Evolutionary conservation across 1,284 basidiomycete genomes (phyloP).

Genomic region (Termitomyces sp.): DNA sequence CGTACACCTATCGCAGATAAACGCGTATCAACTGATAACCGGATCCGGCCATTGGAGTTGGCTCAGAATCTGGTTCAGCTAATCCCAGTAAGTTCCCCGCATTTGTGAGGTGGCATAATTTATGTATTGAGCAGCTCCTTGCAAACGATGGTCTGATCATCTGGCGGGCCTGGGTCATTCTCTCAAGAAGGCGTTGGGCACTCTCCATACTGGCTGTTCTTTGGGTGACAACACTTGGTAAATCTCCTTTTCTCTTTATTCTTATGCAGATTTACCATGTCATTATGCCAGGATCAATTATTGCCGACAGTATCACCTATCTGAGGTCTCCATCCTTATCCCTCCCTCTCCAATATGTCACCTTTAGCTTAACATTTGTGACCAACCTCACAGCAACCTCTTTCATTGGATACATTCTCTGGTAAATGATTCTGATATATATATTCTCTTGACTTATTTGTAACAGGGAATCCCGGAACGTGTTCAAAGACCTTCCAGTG

Average conservation of each 20-base stretch:
- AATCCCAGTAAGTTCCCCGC: neutral
- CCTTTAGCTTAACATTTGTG: neutral
- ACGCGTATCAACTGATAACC: neutral
- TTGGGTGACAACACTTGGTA: neutral
- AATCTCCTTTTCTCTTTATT: neutral
- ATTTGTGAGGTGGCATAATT: rapidly evolving
- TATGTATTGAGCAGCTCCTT: neutral
- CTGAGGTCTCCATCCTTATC: too few species aligned
- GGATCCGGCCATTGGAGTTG: neutral
- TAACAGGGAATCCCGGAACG: neutral
- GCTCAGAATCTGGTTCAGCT: neutral
- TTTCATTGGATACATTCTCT: neutral
- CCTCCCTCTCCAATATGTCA: too few species aligned
- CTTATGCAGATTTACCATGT: neutral
- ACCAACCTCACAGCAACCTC: neutral
- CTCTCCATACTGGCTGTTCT: neutral
- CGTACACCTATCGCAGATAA: neutral
- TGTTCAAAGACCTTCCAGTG: neutral
- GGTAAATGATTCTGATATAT: neutral
- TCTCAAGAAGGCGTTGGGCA: neutral
- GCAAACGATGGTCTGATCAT: neutral
- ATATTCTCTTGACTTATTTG: too few species aligned
- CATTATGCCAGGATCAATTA: too few species aligned
- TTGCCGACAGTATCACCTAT: too few species aligned
- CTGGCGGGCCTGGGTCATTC: neutral